phyloP scores from a whole-genome alignment of 148 eudicot genomes.

The Arbutus unedo region DNA sequence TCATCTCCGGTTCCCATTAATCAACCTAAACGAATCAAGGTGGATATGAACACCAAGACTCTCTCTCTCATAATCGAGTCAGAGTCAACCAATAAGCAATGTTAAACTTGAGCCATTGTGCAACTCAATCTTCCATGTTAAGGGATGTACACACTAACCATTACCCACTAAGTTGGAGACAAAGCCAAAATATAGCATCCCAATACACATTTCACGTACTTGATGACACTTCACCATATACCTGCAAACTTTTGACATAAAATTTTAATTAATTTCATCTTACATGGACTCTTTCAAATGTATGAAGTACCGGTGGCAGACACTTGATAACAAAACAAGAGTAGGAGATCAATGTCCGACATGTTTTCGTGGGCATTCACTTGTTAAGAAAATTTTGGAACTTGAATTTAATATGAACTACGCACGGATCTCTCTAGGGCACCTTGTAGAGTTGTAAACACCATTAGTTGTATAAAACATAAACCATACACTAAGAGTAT shows the following conservation, averaged over 20 bases:
- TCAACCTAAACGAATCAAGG: neutral
- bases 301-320: neutral
- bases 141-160: too few relatives aligned
- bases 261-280: neutral
- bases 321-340: neutral
- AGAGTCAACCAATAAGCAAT: neutral
- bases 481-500: too few relatives aligned
- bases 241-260: neutral
- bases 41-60: neutral
- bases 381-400: neutral
- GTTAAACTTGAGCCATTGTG: neutral
- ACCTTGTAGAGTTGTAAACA: neutral
- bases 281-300: neutral
- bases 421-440: neutral
- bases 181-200: neutral
- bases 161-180: neutral
- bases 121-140: neutral
- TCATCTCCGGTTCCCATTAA: neutral
- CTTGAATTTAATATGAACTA: neutral
- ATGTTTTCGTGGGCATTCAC: neutral
- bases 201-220: neutral
- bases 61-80: neutral
- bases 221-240: neutral
- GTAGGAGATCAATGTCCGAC: neutral
- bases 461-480: neutral